phyloP scores from a whole-genome alignment of 2,329 filamentous ascomycete genomes.

The Neofusicoccum cordaticola region DNA sequence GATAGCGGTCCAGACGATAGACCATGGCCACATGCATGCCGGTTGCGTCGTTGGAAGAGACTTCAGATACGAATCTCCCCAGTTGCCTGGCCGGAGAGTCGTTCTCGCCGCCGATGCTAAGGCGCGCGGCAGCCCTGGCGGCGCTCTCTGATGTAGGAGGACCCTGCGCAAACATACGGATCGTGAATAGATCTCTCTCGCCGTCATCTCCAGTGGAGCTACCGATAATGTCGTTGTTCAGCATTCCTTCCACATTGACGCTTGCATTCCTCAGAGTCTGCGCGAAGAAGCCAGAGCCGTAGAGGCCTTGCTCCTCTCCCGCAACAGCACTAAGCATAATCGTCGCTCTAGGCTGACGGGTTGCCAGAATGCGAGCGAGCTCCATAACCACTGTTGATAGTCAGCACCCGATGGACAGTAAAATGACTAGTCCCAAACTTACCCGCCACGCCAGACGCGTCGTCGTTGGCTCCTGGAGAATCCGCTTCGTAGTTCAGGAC shows the following conservation, averaged over 20 bases:
- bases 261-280: slow-evolving; percentile 51
- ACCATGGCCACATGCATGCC: slow-evolving; percentile 57
- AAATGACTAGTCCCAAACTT: slow-evolving; percentile 1
- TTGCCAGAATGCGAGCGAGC: slow-evolving; percentile 53
- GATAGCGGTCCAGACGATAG: slow-evolving; percentile 56
- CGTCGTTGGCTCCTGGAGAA: slow-evolving; percentile 58
- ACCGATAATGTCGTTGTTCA: slow-evolving; percentile 59
- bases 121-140: slow-evolving; percentile 36
- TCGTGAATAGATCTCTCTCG: slow-evolving; percentile 48
- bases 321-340: slow-evolving; percentile 58
- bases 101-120: slow-evolving; percentile 49
- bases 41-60: slow-evolving; percentile 51
- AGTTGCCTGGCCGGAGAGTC: slow-evolving; percentile 56
- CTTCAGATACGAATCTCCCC: slow-evolving; percentile 55
- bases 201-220: slow-evolving; percentile 48
- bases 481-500: slow-evolving; percentile 51
- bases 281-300: slow-evolving; percentile 52
- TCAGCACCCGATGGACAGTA: slow-evolving; percentile 16
- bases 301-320: slow-evolving; percentile 57
- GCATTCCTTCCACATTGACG: slow-evolving; percentile 56
- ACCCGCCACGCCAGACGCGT: slow-evolving; percentile 54
- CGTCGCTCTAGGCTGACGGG: slow-evolving; percentile 48
- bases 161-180: slow-evolving; percentile 56
- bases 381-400: slow-evolving; percentile 48
- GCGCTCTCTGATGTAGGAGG: slow-evolving; percentile 45